Base-by-base conservation (phyloP, 202 grass and related monocot genomes). In the Setaria italica region DNA sequence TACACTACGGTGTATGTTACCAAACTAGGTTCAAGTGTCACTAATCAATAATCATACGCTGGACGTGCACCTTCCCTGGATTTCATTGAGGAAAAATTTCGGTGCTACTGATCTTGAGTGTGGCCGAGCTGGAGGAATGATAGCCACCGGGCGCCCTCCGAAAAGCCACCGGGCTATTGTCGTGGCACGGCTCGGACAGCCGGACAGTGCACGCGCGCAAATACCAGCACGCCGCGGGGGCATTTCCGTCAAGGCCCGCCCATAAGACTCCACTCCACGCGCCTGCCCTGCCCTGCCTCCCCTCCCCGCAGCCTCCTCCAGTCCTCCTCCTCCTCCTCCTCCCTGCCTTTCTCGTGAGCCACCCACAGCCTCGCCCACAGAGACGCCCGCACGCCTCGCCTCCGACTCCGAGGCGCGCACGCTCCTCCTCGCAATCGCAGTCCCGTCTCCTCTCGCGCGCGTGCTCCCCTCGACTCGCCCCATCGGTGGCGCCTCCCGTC, bases 221-320 rank as follows among this genome's bases (percentile, higher is more conserved):
- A 87, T 70, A 43, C 29, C 43, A 15, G 56, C 74, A 78, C 74
- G 47, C 46, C 4, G 21, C 66, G 35, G 67, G 86, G 87, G 57
- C 58, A 74, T 78, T 84, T 88, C 66, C 12, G 87, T 83, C 66
- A 56, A 50, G 1, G 4, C 7, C 13, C 17, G 34, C 33, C 74
- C 32, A 84, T 88, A 88, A 88, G 74, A 83, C 6, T 34, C 25
- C 60, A 9, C 55, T 8, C 20, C 79, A 4, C 79, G 51, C 72
- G 51, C 79, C 5, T 58, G 62, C 41, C 62, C 21, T 77, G 9
- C 66, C 19, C 41, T 3, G 0, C 57, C 34, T 15, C 5, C 3
- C 25, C 25, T 3, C 32, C 1, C 0, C 20, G 2, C 43, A 11
- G 0, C 49, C 0, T 33, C 10, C 20, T 9, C 4, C 25, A 25